Percentiles rank a stretch among this genome's conserved stretches.
These are phyloP conservation scores for Schizopora paradoxa DNA, from an alignment of 1,284 basidiomycete genomes.

Conservation along the genomic window DNA sequence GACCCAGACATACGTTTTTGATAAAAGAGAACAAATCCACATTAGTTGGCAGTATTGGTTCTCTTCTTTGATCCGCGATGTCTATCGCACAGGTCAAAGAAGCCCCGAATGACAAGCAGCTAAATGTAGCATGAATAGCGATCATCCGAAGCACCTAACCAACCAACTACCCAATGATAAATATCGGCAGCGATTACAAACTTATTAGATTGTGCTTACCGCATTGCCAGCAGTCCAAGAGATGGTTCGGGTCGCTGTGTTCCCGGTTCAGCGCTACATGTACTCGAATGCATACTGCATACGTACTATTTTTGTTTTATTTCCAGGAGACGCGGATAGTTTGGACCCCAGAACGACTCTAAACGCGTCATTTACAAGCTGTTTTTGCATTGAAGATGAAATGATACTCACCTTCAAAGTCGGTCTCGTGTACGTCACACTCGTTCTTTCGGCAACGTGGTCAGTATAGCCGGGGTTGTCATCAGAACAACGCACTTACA, in stretches of 20 bases:
- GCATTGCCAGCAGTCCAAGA: slow-evolving; percentile 59
- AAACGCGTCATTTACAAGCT: slow-evolving; percentile 2
- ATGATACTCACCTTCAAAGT: slow-evolving; percentile 37
- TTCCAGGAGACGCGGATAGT: slow-evolving; percentile 40
- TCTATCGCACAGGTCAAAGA: no score
- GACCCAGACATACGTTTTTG: no score
- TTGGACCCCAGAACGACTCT: slow-evolving; percentile 50
- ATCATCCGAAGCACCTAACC: not conserved
- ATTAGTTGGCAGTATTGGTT: no score
- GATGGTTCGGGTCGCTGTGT: slow-evolving; percentile 43
- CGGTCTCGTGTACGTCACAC: slow-evolving; percentile 50
- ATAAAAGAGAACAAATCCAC: no score
- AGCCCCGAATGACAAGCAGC: no score
- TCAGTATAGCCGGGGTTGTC: no score
- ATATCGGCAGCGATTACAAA: not conserved
- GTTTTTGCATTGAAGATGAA: not conserved
- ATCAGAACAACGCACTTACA: slow-evolving; percentile 30
- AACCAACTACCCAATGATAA: not conserved
- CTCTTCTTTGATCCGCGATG: no score
- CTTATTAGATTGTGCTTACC: slow-evolving; percentile 32
- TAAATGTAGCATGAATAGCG: slow-evolving; percentile 7
- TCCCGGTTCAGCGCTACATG: slow-evolving; percentile 6
- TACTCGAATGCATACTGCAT: not conserved
- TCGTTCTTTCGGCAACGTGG: slow-evolving; percentile 41
- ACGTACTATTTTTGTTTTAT: slow-evolving; percentile 55